phyloP scores from a whole-genome alignment of 768 basidiomycete species.

The Cystoderma amianthinum region DNA sequence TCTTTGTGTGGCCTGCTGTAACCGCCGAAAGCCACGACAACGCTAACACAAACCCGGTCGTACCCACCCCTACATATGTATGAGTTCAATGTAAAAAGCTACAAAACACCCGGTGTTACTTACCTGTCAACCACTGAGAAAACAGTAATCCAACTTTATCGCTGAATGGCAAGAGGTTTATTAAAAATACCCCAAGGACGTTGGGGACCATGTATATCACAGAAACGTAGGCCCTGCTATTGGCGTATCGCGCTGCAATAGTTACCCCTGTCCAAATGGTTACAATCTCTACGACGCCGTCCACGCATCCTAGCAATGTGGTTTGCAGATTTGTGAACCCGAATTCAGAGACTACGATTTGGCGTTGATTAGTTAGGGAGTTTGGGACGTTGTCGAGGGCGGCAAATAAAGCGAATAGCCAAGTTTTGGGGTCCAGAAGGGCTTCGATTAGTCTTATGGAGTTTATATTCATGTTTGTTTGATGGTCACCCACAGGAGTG shows the following conservation, averaged over 20 bases:
- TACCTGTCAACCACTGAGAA: conserved; percentile 46
- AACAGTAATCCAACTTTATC: conserved; percentile 63
- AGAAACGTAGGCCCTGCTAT: conserved; percentile 59
- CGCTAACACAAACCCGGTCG: conserved; percentile 52
- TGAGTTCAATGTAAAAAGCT: background rate
- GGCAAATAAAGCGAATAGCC: conserved; percentile 68
- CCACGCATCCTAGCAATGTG: conserved; percentile 62
- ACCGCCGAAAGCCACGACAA: conserved; percentile 60
- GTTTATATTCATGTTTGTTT: too few relatives aligned
- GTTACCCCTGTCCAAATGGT: conserved; percentile 64
- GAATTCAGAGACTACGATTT: conserved; percentile 59
- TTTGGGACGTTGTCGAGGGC: conserved; percentile 59
- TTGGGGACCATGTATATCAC: conserved; percentile 60
- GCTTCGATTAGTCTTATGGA: conserved; percentile 71
- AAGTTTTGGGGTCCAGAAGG: conserved; percentile 62
- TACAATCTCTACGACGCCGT: conserved; percentile 58
- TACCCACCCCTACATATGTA: conserved; percentile 30
- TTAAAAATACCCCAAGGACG: conserved; percentile 51
- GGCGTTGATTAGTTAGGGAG: conserved; percentile 56
- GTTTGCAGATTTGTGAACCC: conserved; percentile 62
- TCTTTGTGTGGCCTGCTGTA: conserved; percentile 69
- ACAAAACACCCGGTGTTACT: conserved; percentile 1
- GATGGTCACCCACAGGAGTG: too few relatives aligned
- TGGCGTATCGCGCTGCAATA: conserved; percentile 46
- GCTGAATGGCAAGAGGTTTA: conserved; percentile 59